Conservation (phyloP, 1,139 yeast genomes). For the Pichia sp. region DNA sequence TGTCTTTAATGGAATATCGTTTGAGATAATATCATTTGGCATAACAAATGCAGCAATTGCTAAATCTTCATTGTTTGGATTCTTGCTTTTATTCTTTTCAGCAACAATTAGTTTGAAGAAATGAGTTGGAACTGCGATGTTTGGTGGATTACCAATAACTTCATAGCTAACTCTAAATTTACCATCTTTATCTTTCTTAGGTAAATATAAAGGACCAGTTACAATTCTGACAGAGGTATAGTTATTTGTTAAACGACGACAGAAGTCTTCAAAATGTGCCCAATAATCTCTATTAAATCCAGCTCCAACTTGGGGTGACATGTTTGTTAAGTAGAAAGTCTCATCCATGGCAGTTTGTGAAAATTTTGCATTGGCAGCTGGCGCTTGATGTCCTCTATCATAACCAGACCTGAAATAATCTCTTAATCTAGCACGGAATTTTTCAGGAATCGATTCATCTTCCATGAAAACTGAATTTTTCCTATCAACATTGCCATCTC, state of each 20-base stretch:
- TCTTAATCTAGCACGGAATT: constrained; percentile 65
- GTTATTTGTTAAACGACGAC: constrained; percentile 61
- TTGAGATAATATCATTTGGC: constrained; percentile 75
- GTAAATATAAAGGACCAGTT: constrained; percentile 91
- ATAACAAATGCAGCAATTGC: constrained; percentile 89
- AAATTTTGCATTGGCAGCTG: constrained; percentile 95
- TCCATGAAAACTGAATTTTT: constrained; percentile 77
- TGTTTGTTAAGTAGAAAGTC: constrained; percentile 81
- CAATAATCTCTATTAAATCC: constrained; percentile 96
- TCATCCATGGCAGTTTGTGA: constrained; percentile 90
- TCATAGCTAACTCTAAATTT: constrained; percentile 82
- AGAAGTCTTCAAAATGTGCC: constrained; percentile 94
- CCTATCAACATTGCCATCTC: constrained; percentile 54
- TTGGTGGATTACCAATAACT: constrained; percentile 95
- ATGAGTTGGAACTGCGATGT: constrained; percentile 95
- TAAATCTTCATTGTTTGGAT: constrained; percentile 40
- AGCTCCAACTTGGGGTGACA: constrained; percentile 96
- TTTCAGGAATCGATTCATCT: constrained; percentile 75
- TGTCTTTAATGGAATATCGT: constrained; percentile 58
- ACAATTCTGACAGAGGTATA: constrained; percentile 75
- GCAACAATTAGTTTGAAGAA: constrained; percentile 88
- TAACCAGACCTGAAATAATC: constrained; percentile 94
- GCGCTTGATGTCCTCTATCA: constrained; percentile 96
- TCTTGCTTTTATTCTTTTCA: constrained; percentile 43
- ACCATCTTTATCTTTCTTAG: constrained; percentile 66